Base-by-base conservation (phyloP, 2,329 filamentous ascomycete genomes). In the Fusarium foetens region DNA sequence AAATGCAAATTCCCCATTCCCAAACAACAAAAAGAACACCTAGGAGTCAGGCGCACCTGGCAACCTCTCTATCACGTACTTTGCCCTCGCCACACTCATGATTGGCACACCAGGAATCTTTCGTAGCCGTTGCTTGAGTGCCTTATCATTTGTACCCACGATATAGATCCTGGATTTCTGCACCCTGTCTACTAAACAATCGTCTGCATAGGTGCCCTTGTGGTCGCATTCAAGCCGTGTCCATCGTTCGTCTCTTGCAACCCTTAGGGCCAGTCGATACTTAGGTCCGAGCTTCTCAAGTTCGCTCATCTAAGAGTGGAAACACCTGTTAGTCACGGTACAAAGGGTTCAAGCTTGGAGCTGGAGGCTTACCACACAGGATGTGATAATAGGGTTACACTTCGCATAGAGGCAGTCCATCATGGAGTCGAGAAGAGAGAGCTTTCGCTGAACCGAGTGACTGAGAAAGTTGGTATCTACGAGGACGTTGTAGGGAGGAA, bases 371-470 rank as follows among this genome's bases (percentile, higher is more conserved):
- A 62, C 59, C 91, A 66, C 64, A 66, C 93, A 87, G 66, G 79
- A 85, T 4, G 94, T 97, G 74, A 98, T 94, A 72, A 96, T 92
- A 23, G 94, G 94, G 27, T 91, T 94, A 80, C 93, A 96, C 78
- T 97, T 97, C 23, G 95, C 95, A 80, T 95, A 97, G 8, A 99
- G 87, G 59, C 93, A 93, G 81, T 98, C 94, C 94, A 98, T 97
- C 86, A 98, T 93, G 6, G 92, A 91, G 68, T 95, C 92, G 25
- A 97, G 87, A 17, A 98, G 85, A 38, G 95, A 94, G 25, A 98
- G 89, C 84, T 99, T 98, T 75, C 92, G 90, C 81, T 95, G 93
- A 4, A 98, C 93, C 0, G 94, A 96, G 82, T 97, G 94, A 42
- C 91, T 94, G 71, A 97, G 88, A 79, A 97, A 97, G 80, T 97